Percentiles rank a stretch among this genome's conserved stretches.
These are phyloP conservation scores for Paraurostyla sp. DNA, from an alignment of 73 alveolate species.

Conservation along the genomic window DNA sequence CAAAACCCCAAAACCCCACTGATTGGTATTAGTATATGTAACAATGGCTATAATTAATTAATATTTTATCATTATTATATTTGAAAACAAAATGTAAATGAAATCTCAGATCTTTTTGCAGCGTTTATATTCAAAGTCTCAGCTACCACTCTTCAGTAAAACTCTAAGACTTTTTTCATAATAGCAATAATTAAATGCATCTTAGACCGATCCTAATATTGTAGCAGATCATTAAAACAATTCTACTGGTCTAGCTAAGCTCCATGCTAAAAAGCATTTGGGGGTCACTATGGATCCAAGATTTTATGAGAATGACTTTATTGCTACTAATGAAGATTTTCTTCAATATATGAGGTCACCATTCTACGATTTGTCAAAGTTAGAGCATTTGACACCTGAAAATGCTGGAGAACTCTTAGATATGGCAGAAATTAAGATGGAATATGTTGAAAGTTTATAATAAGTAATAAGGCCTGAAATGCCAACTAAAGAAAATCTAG, in stretches of 20 bases:
- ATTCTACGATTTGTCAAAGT: slow-evolving; percentile 4
- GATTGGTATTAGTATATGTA: not conserved
- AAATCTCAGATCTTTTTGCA: no score
- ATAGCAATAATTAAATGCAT: no score
- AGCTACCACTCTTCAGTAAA: no score
- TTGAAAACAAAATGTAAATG: not conserved
- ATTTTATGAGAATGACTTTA: slow-evolving; percentile 23
- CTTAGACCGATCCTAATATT: not conserved
- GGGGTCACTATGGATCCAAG: not conserved
- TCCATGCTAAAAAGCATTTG: not conserved
- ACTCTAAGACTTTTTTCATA: no score
- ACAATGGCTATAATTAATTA: no score
- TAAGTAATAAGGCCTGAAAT: not conserved
- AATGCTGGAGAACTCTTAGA: not conserved
- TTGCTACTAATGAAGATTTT: not conserved
- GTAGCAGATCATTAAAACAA: no score
- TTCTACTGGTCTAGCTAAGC: not conserved
- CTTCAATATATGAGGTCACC: not conserved
- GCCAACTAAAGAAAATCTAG: slow-evolving; percentile 22
- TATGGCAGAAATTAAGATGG: not conserved
- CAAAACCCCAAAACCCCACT: slow-evolving; percentile 62
- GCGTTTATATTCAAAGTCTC: no score
- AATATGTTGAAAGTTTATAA: not conserved
- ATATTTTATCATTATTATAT: no score
- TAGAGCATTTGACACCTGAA: not conserved